Evolutionary conservation across 2,329 filamentous ascomycete genomes (phyloP), one percentile per base, ranked within the genome.

Genomic region (Phaeosphaeriaceae sp.): DNA sequence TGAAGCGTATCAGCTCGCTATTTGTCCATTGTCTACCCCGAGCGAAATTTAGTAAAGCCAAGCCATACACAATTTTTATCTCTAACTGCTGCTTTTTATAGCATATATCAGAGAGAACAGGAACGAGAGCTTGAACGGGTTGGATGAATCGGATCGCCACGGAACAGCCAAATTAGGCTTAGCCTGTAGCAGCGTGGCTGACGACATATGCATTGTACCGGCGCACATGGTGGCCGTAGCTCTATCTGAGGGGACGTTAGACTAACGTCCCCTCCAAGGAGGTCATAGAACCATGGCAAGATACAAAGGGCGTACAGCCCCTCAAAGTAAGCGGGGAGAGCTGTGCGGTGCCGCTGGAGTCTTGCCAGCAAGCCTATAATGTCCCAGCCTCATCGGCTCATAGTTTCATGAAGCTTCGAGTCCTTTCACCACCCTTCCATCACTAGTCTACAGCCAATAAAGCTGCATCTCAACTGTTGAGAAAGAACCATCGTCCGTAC

Each of bases 391-490:
- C n/a, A 7, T 28, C 4, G 16, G 11, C 23, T 9, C 36, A 18
- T 28, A 21, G 20, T 23, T 29, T 29, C 4, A 20, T 18, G 35
- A 43, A 12, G 17, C 42, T 32, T 42, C 37, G 26, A 34, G 18
- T 42, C 41, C 37, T 40, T 21, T 45, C 40, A 43, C 38, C 48
- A 42, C 13, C 33, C 30, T 28, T 49, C 34, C 38, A 21, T 39
- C 50, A 29, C 43, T 26, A 9, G 23, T 26, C 23, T 46, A 48
- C 50, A 44, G 50, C 23, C 50, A 52, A 53, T 48, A 42, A 57
- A 52, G 50, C 29, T 42, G 53, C 53, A 37, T 38, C 42, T 29
- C 42, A 43, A 43, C 39, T 44, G 45, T 40, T 44, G 26, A 43
- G 50, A 29, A 50, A 47, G 30, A 43, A 40, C 53, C 43, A 20